phyloP scores from a whole-genome alignment of 2,329 filamentous ascomycete species.

The Magnaporthiopsis rhizophila region DNA sequence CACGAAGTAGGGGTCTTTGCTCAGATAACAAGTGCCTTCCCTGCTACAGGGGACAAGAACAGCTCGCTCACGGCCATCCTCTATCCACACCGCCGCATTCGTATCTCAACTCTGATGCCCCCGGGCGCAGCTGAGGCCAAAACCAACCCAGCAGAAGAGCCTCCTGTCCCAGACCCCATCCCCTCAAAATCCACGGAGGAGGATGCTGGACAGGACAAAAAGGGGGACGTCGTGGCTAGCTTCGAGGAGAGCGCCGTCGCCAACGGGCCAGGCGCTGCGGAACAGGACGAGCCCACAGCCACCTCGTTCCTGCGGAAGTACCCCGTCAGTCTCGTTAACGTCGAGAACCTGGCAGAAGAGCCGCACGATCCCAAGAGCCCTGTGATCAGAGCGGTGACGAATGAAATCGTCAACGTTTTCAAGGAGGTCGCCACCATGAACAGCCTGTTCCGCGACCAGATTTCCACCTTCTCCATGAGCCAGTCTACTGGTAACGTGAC shows the following conservation, averaged over 20 bases:
- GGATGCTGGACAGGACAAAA: constrained; percentile 54
- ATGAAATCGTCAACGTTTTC: constrained; percentile 98
- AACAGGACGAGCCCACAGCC: constrained; percentile 56
- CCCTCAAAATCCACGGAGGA: constrained; percentile 46
- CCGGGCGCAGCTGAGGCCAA: constrained; percentile 48
- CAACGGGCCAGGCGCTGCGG: constrained; percentile 39
- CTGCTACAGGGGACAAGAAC: constrained; percentile 76
- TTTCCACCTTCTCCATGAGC: constrained; percentile 93
- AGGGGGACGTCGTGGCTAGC: constrained; percentile 91
- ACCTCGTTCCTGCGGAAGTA: constrained; percentile 88
- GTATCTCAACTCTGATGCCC: constrained; percentile 74
- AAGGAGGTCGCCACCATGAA: constrained; percentile 94
- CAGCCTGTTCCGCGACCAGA: constrained; percentile 91
- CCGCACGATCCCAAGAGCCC: constrained; percentile 84
- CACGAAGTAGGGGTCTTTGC: constrained; percentile 96
- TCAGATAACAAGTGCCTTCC: constrained; percentile 94
- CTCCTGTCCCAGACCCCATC: constrained; percentile 48
- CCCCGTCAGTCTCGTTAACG: constrained; percentile 87
- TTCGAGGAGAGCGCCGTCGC: constrained; percentile 79
- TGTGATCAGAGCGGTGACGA: constrained; percentile 84
- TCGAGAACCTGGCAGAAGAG: constrained; percentile 86
- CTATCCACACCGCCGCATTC: constrained; percentile 92
- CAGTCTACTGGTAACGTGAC: constrained; percentile 92
- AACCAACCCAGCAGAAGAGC: constrained; percentile 38
- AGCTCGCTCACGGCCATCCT: constrained; percentile 85